Base-by-base conservation (phyloP, 1,284 basidiomycete genomes). In the Marasmius sp. region DNA sequence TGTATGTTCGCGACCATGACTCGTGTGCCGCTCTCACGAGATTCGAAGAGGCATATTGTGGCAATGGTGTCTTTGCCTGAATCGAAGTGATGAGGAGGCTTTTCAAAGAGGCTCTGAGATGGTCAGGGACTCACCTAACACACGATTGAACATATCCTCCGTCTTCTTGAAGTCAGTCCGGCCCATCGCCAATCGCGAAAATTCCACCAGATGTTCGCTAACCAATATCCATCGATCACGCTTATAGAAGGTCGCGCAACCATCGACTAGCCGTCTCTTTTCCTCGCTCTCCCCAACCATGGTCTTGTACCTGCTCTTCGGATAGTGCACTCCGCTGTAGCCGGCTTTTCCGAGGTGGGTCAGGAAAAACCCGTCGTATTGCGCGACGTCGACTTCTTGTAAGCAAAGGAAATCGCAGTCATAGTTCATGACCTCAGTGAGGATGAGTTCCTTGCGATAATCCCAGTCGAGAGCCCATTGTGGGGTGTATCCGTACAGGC, bases 101-200 rank as follows among this genome's bases (percentile, higher is more conserved):
- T 27, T 2, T 27, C 27, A 5, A 27, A 27, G 27, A 27, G 27
- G 27, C 27, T 27, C 2, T 27, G 27, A 27, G 27, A 47, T 2
- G n/a, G 45, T 18, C 8, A 4, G 16, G 8, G 7, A 47, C 45
- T 47, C 45, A 47, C 45, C 45, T 73, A 98, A 88, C 62, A 99
- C 95, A 58, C 97, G 93, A 74, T 98, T 98, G 85, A 98, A 99
- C 95, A 99, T 97, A 78, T 98, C 97, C 72, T 99, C 95, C 5
- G 96, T 97, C 81, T 95, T 97, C 79, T 97, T 95, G 79, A 98
- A 97, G 74, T 99, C 97, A 49, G 91, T 86, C 57, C 95, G 89
- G 71, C 95, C 92, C 83, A 98, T 92, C 7, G 96, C 96, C 63
- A 96, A 85, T 61, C 94, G 87, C 75, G 92, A 94, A 80, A 97